These are phyloP conservation scores for Camellia granthamiana DNA, from an alignment of 148 eudicot species.

Conservation along the genomic window DNA sequence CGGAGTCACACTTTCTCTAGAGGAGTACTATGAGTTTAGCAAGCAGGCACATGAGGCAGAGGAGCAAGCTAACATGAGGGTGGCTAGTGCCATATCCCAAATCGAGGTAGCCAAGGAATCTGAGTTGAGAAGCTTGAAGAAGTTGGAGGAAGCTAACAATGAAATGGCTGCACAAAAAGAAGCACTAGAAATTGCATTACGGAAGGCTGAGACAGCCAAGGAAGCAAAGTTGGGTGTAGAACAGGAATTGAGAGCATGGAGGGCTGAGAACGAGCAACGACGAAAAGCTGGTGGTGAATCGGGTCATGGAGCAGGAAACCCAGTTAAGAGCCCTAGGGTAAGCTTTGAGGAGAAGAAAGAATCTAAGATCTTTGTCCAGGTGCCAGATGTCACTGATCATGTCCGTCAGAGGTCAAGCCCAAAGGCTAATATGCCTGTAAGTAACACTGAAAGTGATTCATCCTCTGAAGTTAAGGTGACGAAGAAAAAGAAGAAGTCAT, in stretches of 20 bases:
- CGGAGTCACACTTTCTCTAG: conserved; percentile 69
- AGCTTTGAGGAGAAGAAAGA: conserved; percentile 46
- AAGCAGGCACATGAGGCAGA: conserved; percentile 87
- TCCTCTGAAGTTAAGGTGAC: conserved; percentile 30
- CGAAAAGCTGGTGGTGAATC: conserved; percentile 60
- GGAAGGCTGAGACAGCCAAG: conserved; percentile 74
- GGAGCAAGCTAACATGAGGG: conserved; percentile 65
- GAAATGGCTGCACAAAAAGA: conserved; percentile 58
- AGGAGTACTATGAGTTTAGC: conserved; percentile 85
- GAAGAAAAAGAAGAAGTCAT: conserved; percentile 54
- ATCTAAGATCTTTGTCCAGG: conserved; percentile 10
- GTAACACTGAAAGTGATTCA: conserved; percentile 32
- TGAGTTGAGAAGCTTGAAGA: conserved; percentile 51
- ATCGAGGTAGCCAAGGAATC: conserved; percentile 75
- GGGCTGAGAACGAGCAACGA: conserved; percentile 72
- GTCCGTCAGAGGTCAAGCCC: conserved; percentile 23
- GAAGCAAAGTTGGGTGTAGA: conserved; percentile 85
- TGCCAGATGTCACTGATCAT: conserved; percentile 16
- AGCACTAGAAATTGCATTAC: conserved; percentile 52
- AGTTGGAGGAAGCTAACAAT: conserved; percentile 52
- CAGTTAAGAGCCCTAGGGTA: conserved; percentile 36
- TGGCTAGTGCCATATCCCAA: conserved; percentile 60
- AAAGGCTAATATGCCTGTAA: conserved; percentile 13
- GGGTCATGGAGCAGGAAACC: conserved; percentile 22
- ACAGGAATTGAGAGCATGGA: conserved; percentile 85